Evolutionary conservation across 257 asterid species (phyloP), one percentile per base, ranked within the genome.

Genomic region (Knoxia roxburghii): DNA sequence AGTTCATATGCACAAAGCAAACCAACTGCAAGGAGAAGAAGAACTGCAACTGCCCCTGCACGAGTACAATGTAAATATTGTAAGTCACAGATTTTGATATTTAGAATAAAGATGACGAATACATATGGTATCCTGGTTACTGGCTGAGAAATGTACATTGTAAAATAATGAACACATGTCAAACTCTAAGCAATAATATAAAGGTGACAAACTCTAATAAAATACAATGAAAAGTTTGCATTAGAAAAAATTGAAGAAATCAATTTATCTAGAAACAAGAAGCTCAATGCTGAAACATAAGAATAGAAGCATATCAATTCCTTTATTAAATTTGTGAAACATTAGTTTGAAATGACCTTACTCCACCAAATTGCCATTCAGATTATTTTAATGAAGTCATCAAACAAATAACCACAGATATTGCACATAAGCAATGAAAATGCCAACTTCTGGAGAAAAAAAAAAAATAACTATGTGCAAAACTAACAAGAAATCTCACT

Each of bases 1-100:
- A 94, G 97, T 80, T 94, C 97, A 71, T 94, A 94, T 58, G 96
- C 89, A 75, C 99, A 94, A 76, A 94, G 96, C 83, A 94, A 82
- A 61, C 98, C 99, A 76, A 94, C 97, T 70, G 97, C 97, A 68
- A 94, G 83, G 62, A 94, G 95, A 63, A 94, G 97, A 76, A 94
- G 95, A 79, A 86, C 87, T 64, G 97, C 99, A 73, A 94, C 99
- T 67, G 99, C 95, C 83, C 96, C 99, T 94, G 96, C 67, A 62
- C 64, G 76, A 70, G 68, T 57, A 67, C 14, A 20, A 61, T 27
- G 43, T 18, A 37, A 12, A 32, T 41, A 7, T 4, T 41, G 43
- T 40, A 55, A 29, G 43, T 45, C 30, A 32, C 29, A 5, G 21
- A 8, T 39, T n/a, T 10, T 26, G 21, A 18, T 41, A 8, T 9